Evolutionary conservation across 192 early-diverging fungal genomes (phyloP).

Genomic region (Entophlyctis helioformis): DNA sequence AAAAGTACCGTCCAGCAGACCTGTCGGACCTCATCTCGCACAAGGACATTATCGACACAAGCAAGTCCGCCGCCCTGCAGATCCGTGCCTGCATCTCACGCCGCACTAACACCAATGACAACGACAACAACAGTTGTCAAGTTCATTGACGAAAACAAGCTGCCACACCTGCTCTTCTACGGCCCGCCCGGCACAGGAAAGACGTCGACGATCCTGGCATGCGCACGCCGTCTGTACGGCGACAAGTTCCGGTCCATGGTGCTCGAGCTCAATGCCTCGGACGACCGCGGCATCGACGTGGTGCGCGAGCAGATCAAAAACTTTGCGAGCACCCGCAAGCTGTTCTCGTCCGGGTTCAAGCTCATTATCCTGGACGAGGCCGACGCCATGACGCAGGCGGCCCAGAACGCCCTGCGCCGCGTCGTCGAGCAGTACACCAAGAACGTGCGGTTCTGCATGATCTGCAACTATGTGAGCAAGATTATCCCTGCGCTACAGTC

Average conservation of each 20-base stretch:
- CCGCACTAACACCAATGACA: not conserved
- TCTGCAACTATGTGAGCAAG: constrained; percentile 97
- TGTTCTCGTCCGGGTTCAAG: constrained; percentile 88
- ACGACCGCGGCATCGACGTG: constrained; percentile 96
- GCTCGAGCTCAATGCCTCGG: constrained; percentile 96
- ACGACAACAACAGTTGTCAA: constrained; percentile 43
- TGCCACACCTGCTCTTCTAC: constrained; percentile 96
- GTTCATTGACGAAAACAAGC: constrained; percentile 83
- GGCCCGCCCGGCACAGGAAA: constrained; percentile 97
- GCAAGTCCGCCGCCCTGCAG: constrained; percentile 39
- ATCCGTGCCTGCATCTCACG: too few relatives aligned
- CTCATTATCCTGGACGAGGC: constrained; percentile 96
- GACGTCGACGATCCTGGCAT: constrained; percentile 91
- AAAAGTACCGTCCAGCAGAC: constrained; percentile 86
- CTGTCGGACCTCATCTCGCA: constrained; percentile 92
- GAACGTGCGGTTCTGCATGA: constrained; percentile 97
- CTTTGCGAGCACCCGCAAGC: constrained; percentile 91
- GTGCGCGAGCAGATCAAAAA: constrained; percentile 97
- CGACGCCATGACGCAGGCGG: constrained; percentile 87
- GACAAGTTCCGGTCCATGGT: constrained; percentile 76
- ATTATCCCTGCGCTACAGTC: constrained; percentile 97
- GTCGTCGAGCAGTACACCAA: constrained; percentile 98
- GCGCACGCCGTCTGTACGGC: constrained; percentile 81
- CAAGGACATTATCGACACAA: constrained; percentile 79
- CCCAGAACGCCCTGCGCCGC: constrained; percentile 85